Percentiles rank a stretch among this genome's conserved stretches.
Evolutionary conservation across 2,329 filamentous ascomycete species (phyloP).

Genomic region (Curvularia lunata): DNA sequence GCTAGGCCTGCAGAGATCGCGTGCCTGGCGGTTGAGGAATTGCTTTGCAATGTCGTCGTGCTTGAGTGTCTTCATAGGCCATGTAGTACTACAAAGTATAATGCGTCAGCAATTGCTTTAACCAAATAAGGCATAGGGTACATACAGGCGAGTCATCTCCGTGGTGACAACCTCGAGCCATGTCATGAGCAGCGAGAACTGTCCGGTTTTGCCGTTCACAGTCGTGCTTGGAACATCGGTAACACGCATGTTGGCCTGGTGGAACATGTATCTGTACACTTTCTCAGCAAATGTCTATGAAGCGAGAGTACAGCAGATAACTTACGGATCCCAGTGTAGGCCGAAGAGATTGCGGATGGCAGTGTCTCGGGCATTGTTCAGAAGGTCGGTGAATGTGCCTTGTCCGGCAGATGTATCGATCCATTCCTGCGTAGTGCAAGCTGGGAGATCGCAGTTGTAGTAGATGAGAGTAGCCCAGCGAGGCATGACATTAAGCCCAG

Average conservation of each 20-base stretch:
- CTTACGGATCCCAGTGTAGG: slow-evolving; percentile 59
- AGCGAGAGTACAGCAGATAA: background rate
- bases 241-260: slow-evolving; percentile 66
- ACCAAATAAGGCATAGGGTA: background rate
- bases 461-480: slow-evolving; percentile 69
- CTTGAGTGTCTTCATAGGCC: slow-evolving; percentile 63
- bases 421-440: slow-evolving; percentile 66
- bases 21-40: slow-evolving; percentile 61
- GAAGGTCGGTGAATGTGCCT: slow-evolving; percentile 61
- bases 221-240: slow-evolving; percentile 56
- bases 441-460: slow-evolving; percentile 66
- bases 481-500: slow-evolving; percentile 63
- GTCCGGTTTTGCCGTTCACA: slow-evolving; percentile 56
- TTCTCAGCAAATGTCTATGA: slow-evolving; percentile 10
- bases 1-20: slow-evolving; percentile 60
- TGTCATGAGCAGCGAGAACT: slow-evolving; percentile 62
- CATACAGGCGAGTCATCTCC: slow-evolving; percentile 60
- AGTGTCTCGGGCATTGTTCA: slow-evolving; percentile 58
- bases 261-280: slow-evolving; percentile 62
- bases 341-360: slow-evolving; percentile 64
- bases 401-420: slow-evolving; percentile 63
- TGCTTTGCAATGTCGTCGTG: slow-evolving; percentile 61
- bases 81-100: slow-evolving; percentile 43
- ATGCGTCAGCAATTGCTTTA: slow-evolving; percentile 10
- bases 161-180: slow-evolving; percentile 63